Evolutionary conservation across 2,329 filamentous ascomycete genomes (phyloP).

Genomic region (Pezicula radicicola): DNA sequence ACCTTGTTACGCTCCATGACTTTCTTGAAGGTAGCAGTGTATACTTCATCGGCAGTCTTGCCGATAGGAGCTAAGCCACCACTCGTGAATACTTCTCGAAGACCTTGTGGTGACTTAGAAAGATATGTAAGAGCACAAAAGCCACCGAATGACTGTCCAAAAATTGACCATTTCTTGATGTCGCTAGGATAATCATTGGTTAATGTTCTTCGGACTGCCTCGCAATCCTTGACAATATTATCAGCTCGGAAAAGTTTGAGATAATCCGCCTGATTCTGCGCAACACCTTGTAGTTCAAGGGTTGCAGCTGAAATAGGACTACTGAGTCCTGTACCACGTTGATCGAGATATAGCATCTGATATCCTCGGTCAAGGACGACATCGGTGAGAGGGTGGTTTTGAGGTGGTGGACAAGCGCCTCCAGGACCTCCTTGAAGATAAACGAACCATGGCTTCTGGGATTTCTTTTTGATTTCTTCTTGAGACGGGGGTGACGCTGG

Average conservation of each 20-base stretch:
- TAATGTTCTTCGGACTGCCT: constrained; percentile 76
- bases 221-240: constrained; percentile 84
- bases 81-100: constrained; percentile 80
- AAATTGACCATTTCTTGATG: constrained; percentile 77
- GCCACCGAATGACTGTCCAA: constrained; percentile 90
- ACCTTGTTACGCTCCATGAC: constrained; percentile 69
- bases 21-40: constrained; percentile 67
- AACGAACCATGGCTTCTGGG: constrained; percentile 57
- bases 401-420: constrained; percentile 70
- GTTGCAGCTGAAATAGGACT: constrained; percentile 74
- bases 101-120: constrained; percentile 71
- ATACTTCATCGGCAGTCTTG: constrained; percentile 70
- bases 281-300: constrained; percentile 61
- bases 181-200: constrained; percentile 66
- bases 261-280: constrained; percentile 71
- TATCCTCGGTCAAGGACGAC: constrained; percentile 76
- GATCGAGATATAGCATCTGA: constrained; percentile 83
- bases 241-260: constrained; percentile 85
- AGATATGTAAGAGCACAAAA: constrained; percentile 85
- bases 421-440: constrained; percentile 88
- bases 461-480: constrained; percentile 37
- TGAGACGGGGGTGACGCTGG: constrained; percentile 34
- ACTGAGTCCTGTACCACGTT: constrained; percentile 84
- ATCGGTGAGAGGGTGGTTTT: constrained; percentile 69
- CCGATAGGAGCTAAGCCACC: constrained; percentile 81